A percentile compares a stretch with the other conserved stretches of the same genome.
These are phyloP conservation scores for Cynara cardunculus DNA, from an alignment of 129 eudicot genomes.

Conservation along the genomic window DNA sequence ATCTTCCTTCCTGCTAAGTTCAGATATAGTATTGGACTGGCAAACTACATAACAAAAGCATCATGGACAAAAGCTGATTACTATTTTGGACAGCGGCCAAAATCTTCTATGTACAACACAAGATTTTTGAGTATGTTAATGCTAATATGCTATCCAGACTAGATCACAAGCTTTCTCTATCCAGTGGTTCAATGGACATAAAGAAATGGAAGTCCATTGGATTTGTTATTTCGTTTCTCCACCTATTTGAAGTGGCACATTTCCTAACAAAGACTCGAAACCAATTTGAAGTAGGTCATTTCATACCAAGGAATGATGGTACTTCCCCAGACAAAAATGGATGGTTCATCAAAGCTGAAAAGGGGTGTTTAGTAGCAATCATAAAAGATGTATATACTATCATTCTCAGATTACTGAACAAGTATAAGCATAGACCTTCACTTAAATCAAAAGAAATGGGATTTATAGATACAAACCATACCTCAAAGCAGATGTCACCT, in stretches of 20 bases:
- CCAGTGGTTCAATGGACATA: not conserved
- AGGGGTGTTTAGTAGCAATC: not conserved
- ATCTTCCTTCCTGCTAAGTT: not conserved
- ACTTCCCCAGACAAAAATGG: not conserved
- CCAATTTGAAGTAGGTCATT: not conserved
- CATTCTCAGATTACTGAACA: not conserved
- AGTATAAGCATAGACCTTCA: not conserved
- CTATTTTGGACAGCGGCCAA: not conserved
- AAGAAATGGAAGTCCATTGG: not conserved
- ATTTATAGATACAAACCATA: not conserved
- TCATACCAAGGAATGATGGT: not conserved
- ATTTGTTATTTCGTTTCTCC: not conserved
- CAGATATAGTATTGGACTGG: not conserved
- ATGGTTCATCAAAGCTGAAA: not conserved
- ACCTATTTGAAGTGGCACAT: not conserved
- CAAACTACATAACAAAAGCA: not conserved
- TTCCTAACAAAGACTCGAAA: not conserved
- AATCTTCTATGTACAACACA: not conserved
- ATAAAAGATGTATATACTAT: not conserved
- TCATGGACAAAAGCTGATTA: not conserved
- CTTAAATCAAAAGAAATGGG: not conserved
- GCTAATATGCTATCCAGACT: not conserved
- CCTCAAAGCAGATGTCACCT: conserved; percentile 3
- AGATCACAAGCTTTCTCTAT: not conserved
- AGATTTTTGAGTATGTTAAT: not conserved